Base-by-base conservation (phyloP, 176 grass and related monocot genomes). In the Luzula sylvatica region DNA sequence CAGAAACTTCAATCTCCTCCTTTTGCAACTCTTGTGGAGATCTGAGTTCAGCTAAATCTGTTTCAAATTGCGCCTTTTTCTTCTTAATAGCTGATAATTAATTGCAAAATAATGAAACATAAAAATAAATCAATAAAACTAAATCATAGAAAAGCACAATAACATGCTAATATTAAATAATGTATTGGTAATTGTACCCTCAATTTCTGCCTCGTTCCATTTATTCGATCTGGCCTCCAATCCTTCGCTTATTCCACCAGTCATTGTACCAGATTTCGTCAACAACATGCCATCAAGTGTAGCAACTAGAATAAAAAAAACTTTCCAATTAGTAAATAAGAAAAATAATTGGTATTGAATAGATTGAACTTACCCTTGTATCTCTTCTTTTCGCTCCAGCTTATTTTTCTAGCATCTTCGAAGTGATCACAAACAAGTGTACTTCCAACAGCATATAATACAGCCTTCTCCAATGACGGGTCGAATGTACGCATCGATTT, bases 221-320 rank as follows among this genome's bases (percentile, higher is more conserved):
- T 96, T 96, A 76, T 96, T 96, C 76, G 90, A 96, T 78, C 77
- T 88, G 55, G 90, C 90, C 78, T 88, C 90, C 83, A 88, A 88
- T 73, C 80, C 84, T 58, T 83, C 83, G 70, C 80, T 96, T 79
- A 85, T 72, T 78, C 90, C 90, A 76, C 90, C 90, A 43, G 90
- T 96, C 83, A 96, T 96, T 4, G 90, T 96, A 61, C 90, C 90
- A 23, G 84, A 72, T 65, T 96, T 96, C 11, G 90, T 96, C 46
- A 96, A 67, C 49, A 96, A 80, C 75, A 86, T 96, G 65, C 90
- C 90, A 82, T 96, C 90, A 7, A 70, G 66, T 27, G 90, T 88
- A 21, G 88, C 90, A 53, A 96, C 90, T 96, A 82, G 30, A 72
- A 46, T 28, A 23, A 63, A 41, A 41, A 44, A 42, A 67, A 25